These are phyloP conservation scores for Lichina pygmaea DNA, from an alignment of 495 filamentous ascomycete species.

Conservation along the genomic window DNA sequence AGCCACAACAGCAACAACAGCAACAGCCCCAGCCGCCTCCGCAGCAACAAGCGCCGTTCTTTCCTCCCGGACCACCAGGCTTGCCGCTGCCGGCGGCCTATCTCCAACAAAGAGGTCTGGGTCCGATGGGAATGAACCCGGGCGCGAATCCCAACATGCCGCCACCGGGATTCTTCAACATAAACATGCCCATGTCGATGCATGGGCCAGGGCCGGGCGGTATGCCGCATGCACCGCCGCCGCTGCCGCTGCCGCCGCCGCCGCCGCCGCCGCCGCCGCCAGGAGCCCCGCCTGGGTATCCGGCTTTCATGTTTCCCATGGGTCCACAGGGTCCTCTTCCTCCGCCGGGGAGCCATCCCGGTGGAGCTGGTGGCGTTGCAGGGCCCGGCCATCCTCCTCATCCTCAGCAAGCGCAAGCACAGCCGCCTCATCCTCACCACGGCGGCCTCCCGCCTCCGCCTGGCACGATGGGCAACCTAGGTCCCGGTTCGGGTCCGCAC, in stretches of 20 bases:
- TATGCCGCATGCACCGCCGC: neutral
- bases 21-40: neutral
- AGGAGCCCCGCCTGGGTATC: neutral
- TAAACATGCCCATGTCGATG: constrained; percentile 7
- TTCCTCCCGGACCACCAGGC: constrained; percentile 1
- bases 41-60: neutral
- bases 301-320: neutral
- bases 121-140: neutral
- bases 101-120: neutral
- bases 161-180: constrained; percentile 13
- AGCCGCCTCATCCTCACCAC: too few relatives aligned
- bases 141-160: neutral
- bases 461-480: too few relatives aligned
- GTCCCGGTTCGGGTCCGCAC: too few relatives aligned
- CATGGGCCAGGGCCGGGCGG: constrained; percentile 1
- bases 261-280: neutral
- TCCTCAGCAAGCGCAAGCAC: neutral
- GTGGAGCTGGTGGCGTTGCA: neutral
- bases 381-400: neutral
- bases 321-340: neutral
- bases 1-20: neutral
- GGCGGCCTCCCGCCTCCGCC: too few relatives aligned
- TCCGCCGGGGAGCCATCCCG: neutral
- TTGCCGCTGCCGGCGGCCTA: constrained; percentile 1
- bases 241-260: neutral